Evolutionary conservation across 768 basidiomycete species (phyloP).

Genomic region (Macrocybe gigantea): DNA sequence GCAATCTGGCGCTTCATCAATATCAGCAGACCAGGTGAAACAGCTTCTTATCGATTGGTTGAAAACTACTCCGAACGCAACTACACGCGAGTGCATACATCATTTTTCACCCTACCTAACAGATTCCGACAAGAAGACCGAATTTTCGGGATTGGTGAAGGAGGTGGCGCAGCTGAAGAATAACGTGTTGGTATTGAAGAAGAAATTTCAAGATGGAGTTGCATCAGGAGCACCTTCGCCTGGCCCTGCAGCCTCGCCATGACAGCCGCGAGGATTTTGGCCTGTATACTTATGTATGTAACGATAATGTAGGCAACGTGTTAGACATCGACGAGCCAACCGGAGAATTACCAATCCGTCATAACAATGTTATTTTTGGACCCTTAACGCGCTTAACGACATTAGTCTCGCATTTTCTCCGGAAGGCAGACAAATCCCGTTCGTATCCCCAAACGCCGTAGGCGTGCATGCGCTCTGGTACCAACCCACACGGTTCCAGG

Average conservation of each 20-base stretch:
- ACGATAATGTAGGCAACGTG: too few relatives aligned
- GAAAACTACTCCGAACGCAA: conserved; percentile 58
- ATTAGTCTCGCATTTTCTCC: too few relatives aligned
- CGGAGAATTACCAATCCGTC: too few relatives aligned
- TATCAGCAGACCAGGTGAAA: conserved; percentile 49
- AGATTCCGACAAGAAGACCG: conserved; percentile 61
- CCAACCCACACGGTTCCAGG: too few relatives aligned
- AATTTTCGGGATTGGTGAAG: conserved; percentile 76
- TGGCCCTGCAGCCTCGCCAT: conserved; percentile 9
- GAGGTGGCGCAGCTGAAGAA: conserved; percentile 71
- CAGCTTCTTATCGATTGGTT: conserved; percentile 74
- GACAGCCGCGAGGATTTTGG: neutral
- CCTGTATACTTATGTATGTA: too few relatives aligned
- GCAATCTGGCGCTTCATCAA: conserved; percentile 21
- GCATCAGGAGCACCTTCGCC: conserved; percentile 31
- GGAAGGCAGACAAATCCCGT: too few relatives aligned
- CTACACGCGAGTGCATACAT: conserved; percentile 75
- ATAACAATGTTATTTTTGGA: too few relatives aligned
- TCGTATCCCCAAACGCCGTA: too few relatives aligned
- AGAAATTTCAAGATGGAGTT: conserved; percentile 23
- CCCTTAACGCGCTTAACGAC: too few relatives aligned
- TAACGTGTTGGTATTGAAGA: conserved; percentile 55
- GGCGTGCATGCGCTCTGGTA: too few relatives aligned
- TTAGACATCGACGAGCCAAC: too few relatives aligned
- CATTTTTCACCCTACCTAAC: conserved; percentile 74